Evolutionary conservation across 2,329 filamentous ascomycete species (phyloP).

Genomic region (Neodidymelliopsis sp.): DNA sequence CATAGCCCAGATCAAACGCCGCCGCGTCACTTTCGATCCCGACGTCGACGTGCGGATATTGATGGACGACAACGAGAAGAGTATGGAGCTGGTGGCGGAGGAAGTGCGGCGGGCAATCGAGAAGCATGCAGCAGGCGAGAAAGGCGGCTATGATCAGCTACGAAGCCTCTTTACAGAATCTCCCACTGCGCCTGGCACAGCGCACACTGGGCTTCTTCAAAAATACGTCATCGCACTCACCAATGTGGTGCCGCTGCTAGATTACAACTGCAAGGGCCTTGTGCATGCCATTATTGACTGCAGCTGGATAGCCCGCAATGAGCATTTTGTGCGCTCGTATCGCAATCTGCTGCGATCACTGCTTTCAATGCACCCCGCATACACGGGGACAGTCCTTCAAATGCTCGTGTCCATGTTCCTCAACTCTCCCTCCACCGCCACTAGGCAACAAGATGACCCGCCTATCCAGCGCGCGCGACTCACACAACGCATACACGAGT

Average conservation of each 20-base stretch:
- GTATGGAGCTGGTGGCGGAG: constrained; percentile 64
- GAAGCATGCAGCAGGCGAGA: constrained; percentile 61
- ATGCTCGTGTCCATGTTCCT: constrained; percentile 84
- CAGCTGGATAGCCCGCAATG: constrained; percentile 68
- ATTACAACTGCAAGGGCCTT: constrained; percentile 64
- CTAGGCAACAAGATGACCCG: constrained; percentile 62
- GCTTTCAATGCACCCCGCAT: constrained; percentile 82
- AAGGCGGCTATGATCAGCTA: constrained; percentile 64
- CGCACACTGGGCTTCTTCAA: constrained; percentile 60
- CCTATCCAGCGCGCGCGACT: constrained; percentile 70
- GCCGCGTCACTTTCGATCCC: constrained; percentile 58
- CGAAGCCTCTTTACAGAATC: constrained; percentile 61
- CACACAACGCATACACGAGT: constrained; percentile 76
- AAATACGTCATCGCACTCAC: constrained; percentile 67
- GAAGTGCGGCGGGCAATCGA: constrained; percentile 67
- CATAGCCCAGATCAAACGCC: constrained; percentile 51
- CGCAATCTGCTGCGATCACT: constrained; percentile 67
- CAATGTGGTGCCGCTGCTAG: constrained; percentile 63
- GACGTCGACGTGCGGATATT: constrained; percentile 56
- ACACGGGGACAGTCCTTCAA: constrained; percentile 74
- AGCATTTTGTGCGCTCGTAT: constrained; percentile 65
- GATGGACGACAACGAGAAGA: constrained; percentile 59
- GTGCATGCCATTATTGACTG: constrained; percentile 66
- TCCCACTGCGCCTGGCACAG: constrained; percentile 57
- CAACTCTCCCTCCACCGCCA: constrained; percentile 62